Evolutionary conservation across 148 eudicot species (phyloP).

Genomic region (Cornus suecica): DNA sequence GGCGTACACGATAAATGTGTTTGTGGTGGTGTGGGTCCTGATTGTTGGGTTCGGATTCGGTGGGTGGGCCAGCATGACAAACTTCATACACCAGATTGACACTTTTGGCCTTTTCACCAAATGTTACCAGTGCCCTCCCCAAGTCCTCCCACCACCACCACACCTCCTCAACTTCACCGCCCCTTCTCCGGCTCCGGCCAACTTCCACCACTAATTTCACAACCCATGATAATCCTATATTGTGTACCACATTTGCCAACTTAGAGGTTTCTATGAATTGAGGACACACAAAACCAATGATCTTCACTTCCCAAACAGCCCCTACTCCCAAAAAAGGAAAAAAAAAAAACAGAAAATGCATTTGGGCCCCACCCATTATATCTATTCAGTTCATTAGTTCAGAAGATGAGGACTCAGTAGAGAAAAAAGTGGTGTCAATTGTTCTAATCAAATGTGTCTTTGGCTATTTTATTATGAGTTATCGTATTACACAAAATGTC

Average conservation of each 20-base stretch:
- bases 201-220: conserved; percentile 39
- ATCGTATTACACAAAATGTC: not conserved
- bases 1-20: conserved; percentile 53
- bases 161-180: conserved; percentile 43
- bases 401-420: too few relatives aligned
- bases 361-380: not conserved
- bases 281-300: not conserved
- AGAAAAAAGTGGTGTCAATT: not conserved
- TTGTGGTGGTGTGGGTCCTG: conserved; percentile 72
- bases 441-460: not conserved
- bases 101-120: conserved; percentile 85
- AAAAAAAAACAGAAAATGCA: not conserved
- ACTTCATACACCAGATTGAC: conserved; percentile 80
- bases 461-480: conserved; percentile 1
- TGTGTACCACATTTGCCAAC: not conserved
- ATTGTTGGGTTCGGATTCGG: conserved; percentile 89
- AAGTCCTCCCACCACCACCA: conserved; percentile 32
- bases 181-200: conserved; percentile 37
- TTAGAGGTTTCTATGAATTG: not conserved
- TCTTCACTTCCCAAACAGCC: not conserved
- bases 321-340: too few relatives aligned
- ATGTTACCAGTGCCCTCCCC: conserved; percentile 84
- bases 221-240: conserved; percentile 24
- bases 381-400: not conserved
- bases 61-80: conserved; percentile 92